phyloP scores from a whole-genome alignment of 164 flowering plant species.

The Magnolia officinalis region DNA sequence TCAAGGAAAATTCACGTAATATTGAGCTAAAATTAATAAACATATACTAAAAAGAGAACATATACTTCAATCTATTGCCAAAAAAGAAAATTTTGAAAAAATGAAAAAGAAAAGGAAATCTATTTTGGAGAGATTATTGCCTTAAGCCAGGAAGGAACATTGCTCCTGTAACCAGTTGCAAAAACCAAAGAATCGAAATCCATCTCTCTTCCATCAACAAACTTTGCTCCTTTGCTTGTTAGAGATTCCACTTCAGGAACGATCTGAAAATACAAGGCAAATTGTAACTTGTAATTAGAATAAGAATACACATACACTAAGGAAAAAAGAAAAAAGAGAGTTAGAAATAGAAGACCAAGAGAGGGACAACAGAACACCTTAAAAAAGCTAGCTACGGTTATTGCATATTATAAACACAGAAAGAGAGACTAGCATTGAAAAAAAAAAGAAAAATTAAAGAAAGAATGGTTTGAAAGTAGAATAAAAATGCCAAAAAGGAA shows the following conservation, averaged over 20 bases:
- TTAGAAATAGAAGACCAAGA: neutral
- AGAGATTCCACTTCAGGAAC: slow-evolving; percentile 57
- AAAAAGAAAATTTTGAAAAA: no score
- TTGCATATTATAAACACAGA: no score
- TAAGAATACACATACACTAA: neutral
- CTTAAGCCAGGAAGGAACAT: slow-evolving; percentile 80
- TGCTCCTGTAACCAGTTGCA: slow-evolving; percentile 81
- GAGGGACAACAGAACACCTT: neutral
- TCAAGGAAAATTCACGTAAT: no score
- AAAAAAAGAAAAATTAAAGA: neutral
- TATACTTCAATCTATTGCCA: no score
- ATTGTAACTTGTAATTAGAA: no score
- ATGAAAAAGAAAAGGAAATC: no score
- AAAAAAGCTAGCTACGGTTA: neutral
- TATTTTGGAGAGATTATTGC: slow-evolving; percentile 24
- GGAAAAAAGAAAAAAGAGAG: slow-evolving; percentile 2
- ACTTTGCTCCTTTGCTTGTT: slow-evolving; percentile 36
- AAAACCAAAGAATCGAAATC: slow-evolving; percentile 56
- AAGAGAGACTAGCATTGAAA: no score
- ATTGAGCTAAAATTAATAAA: no score
- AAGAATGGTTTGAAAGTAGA: neutral
- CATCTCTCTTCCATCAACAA: slow-evolving; percentile 43
- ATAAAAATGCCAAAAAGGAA: neutral
- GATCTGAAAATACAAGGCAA: neutral
- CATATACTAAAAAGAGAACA: no score